A percentile compares a stretch with the other conserved stretches of the same genome.
These are phyloP conservation scores for Endoconidiophora polonica DNA, from an alignment of 2,329 filamentous ascomycete genomes.

Conservation along the genomic window DNA sequence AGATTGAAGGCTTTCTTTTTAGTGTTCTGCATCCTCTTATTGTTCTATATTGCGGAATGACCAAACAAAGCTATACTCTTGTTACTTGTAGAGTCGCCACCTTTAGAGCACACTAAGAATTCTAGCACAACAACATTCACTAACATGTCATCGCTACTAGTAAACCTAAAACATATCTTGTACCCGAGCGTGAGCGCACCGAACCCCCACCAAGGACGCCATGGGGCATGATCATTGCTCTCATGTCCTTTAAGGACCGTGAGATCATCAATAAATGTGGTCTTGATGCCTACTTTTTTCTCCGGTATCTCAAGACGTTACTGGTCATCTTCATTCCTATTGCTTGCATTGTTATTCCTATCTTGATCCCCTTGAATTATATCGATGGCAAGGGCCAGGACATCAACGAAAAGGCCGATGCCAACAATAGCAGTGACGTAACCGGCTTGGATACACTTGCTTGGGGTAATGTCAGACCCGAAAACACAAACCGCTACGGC, in stretches of 20 bases:
- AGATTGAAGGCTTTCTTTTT: not conserved
- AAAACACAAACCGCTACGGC: slow-evolving; percentile 56
- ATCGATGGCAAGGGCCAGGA: slow-evolving; percentile 48
- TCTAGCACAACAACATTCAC: not conserved
- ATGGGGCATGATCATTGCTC: slow-evolving; percentile 34
- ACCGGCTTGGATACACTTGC: slow-evolving; percentile 66
- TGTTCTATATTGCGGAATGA: not conserved
- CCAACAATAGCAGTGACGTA: slow-evolving; percentile 17
- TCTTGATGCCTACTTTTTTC: slow-evolving; percentile 91
- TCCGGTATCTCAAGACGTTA: slow-evolving; percentile 63
- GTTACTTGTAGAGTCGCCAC: too few species aligned
- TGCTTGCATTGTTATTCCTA: slow-evolving; percentile 59
- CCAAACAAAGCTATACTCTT: too few species aligned
- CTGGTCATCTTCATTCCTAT: slow-evolving; percentile 86
- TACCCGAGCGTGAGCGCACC: slow-evolving; percentile 69
- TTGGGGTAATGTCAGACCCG: slow-evolving; percentile 66
- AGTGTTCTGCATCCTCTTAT: not conserved
- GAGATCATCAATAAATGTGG: slow-evolving; percentile 92
- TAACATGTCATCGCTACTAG: slow-evolving; percentile 23
- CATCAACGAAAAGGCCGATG: slow-evolving; percentile 22
- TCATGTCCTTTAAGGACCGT: slow-evolving; percentile 54
- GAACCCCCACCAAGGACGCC: slow-evolving; percentile 48
- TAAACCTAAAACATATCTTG: slow-evolving; percentile 71
- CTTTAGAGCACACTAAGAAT: not conserved
- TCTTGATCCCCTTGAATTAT: slow-evolving; percentile 73